Evolutionary conservation across 352 stramenopile species (phyloP), one percentile per base, ranked within the genome.

Genomic region (Phytophthora uliginosa): DNA sequence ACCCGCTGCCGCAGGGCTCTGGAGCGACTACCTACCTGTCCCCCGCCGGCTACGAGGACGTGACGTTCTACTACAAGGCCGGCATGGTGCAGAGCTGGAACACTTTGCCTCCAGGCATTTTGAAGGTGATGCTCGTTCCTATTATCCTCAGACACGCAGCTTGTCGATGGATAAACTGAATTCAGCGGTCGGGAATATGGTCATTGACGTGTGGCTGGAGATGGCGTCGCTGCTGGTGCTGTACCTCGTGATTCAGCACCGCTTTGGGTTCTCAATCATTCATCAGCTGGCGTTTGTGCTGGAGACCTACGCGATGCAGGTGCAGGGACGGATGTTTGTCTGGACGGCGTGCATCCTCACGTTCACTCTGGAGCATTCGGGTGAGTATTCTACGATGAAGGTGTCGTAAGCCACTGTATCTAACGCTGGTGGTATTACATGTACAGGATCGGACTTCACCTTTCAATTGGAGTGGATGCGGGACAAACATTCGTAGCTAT

Each of bases 1-100:
- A 90, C 70, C 84, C 90, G 26, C 83, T 99, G 47, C 85, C 86
- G 7, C 98, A 98, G 51, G 81, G n/a, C n/a, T n/a, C n/a, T n/a
- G n/a, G n/a, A n/a, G n/a, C n/a, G n/a, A n/a, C n/a, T n/a, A n/a
- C n/a, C n/a, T n/a, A n/a, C n/a, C n/a, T n/a, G n/a, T n/a, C n/a
- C n/a, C n/a, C n/a, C n/a, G n/a, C n/a, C n/a, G n/a, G n/a, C n/a
- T n/a, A n/a, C n/a, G n/a, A n/a, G n/a, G n/a, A n/a, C n/a, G n/a
- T n/a, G n/a, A n/a, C n/a, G n/a, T n/a, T n/a, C n/a, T n/a, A n/a
- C n/a, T n/a, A n/a, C n/a, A n/a, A n/a, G n/a, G n/a, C n/a, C n/a
- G n/a, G n/a, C n/a, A n/a, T n/a, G n/a, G n/a, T n/a, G n/a, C n/a
- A n/a, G n/a, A n/a, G n/a, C n/a, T n/a, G n/a, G n/a, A n/a, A n/a